Conservation (phyloP, 176 grass and related monocot genomes). For the Poa pratensis region DNA sequence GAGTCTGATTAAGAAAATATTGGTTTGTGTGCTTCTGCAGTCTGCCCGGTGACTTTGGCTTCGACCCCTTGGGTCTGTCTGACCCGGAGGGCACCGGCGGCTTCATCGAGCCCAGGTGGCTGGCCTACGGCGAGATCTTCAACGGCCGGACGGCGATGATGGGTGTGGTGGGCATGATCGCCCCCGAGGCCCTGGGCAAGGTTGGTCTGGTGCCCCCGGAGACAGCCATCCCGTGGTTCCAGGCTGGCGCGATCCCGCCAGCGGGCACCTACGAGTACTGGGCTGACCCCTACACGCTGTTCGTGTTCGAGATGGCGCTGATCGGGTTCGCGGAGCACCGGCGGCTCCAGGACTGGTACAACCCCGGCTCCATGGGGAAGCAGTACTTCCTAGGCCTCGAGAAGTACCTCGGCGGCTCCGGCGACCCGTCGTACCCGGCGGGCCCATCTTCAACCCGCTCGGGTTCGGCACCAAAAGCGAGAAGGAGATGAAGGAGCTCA, state of each 20-base stretch:
- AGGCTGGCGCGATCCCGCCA: slow-evolving; percentile 82
- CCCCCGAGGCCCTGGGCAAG: slow-evolving; percentile 77
- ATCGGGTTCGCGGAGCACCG: slow-evolving; percentile 99
- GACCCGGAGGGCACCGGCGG: slow-evolving; percentile 97
- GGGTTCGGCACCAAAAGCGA: slow-evolving; percentile 79
- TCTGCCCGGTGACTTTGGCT: slow-evolving; percentile 79
- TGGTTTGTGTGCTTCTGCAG: slow-evolving; percentile 42
- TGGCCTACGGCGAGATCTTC: slow-evolving; percentile 94
- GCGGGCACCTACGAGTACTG: slow-evolving; percentile 92
- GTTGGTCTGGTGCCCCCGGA: slow-evolving; percentile 68
- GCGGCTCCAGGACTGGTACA: slow-evolving; percentile 92
- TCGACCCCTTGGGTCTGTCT: slow-evolving; percentile 85
- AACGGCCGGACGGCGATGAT: slow-evolving; percentile 90
- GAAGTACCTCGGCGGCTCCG: slow-evolving; percentile 75
- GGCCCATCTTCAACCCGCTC: slow-evolving; percentile 87
- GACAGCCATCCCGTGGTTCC: slow-evolving; percentile 95
- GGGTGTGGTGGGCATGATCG: slow-evolving; percentile 66
- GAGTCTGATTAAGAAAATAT: not conserved
- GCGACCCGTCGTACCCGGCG: slow-evolving; percentile 82
- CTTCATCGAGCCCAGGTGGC: slow-evolving; percentile 96
- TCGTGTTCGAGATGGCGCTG: slow-evolving; percentile 88
- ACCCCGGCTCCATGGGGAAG: slow-evolving; percentile 85
- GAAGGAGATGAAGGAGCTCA: slow-evolving; percentile 86
- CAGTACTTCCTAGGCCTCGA: slow-evolving; percentile 94
- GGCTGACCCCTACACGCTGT: slow-evolving; percentile 96